These are phyloP conservation scores for Irpex rosettiformis DNA, from an alignment of 1,284 basidiomycete species.

Conservation along the genomic window DNA sequence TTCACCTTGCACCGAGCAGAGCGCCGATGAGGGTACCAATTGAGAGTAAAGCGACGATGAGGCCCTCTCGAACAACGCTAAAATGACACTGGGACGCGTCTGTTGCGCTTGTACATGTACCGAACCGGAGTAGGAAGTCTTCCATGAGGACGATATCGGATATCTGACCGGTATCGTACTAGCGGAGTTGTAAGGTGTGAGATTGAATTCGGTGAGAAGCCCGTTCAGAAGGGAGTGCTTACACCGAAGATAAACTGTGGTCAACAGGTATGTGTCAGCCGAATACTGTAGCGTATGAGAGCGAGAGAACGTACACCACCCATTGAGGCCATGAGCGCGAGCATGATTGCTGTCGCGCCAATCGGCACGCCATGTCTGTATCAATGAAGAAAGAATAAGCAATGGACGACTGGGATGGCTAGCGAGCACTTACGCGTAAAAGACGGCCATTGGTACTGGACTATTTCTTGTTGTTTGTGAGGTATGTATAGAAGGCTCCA, in stretches of 20 bases:
- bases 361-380: slow-evolving; percentile 44
- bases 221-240: slow-evolving; percentile 16
- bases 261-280: background rate
- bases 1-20: slow-evolving; percentile 53
- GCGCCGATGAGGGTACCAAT: slow-evolving; percentile 65
- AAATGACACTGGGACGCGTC: slow-evolving; percentile 45
- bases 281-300: background rate
- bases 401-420: background rate
- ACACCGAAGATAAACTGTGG: slow-evolving; percentile 70
- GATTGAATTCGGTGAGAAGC: background rate
- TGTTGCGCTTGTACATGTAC: slow-evolving; percentile 38
- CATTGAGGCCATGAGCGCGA: slow-evolving; percentile 72
- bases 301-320: slow-evolving; percentile 43
- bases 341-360: slow-evolving; percentile 58
- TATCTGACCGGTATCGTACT: slow-evolving; percentile 77
- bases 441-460: background rate
- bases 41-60: slow-evolving; percentile 69
- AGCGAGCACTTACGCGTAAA: slow-evolving; percentile 3
- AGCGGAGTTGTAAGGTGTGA: background rate
- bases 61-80: slow-evolving; percentile 48
- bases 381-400: background rate
- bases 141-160: slow-evolving; percentile 74
- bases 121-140: slow-evolving; percentile 70
- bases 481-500: background rate
- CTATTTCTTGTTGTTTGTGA: background rate